Evolutionary conservation across 345 rosid species (phyloP), one percentile per base, ranked within the genome.

Genomic region (Salix purpurea): DNA sequence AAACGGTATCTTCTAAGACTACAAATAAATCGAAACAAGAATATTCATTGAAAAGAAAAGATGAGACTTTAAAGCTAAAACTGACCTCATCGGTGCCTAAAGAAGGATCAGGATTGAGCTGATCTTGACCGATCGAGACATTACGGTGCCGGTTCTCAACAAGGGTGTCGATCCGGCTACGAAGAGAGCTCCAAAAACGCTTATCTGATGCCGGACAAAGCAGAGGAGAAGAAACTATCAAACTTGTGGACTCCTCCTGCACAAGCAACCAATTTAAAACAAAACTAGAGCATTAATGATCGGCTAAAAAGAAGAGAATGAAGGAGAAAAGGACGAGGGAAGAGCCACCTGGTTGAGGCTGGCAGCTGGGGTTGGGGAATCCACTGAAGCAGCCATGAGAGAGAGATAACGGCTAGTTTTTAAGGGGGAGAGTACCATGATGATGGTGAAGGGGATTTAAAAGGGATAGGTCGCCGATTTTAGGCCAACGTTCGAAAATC

Each of bases 151-250:
- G 75, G 58, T 69, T 76, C 74, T 86, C 87, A 28, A 87, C 87
- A 79, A 86, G 74, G 12, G 80, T 30, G n/a, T 82, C 89, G 44
- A 85, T 37, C 7, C 87, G 85, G 79, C 75, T 32, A 3, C 86
- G 86, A 9, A 89, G 85, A 72, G 79, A 14, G 87, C 86, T 87
- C 92, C 92, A 89, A 65, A 86, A 84, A 44, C 81, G 85, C 87
- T 79, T 83, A 54, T 87, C 92, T 34, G 90, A 85, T 65, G 84
- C 73, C 42, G 88, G 88, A 54, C 84, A 87, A 74, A 58, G 67
- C 66, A 74, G 72, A 5, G 87, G 83, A 61, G 89, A 73, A 76
- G 85, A 75, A 30, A 30, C 32, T 64, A 74, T 36, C 77, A 68
- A 54, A 36, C 65, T 48, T 24, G 74, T 24, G 24, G 26, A 6